These are phyloP conservation scores for Tuber magnatum DNA, from an alignment of 495 filamentous ascomycete genomes.

Conservation along the genomic window DNA sequence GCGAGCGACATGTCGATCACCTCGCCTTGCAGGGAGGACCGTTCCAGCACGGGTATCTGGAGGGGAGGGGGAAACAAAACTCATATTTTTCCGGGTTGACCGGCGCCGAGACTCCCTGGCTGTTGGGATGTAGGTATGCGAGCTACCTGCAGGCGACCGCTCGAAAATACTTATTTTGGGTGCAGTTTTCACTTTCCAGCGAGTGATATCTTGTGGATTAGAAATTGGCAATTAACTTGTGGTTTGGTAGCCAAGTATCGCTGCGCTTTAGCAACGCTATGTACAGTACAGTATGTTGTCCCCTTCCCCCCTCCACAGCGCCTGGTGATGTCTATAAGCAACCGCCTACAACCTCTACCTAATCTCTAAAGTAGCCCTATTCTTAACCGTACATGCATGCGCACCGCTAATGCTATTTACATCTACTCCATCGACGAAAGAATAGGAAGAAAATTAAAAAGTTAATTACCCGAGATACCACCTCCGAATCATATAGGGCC, in stretches of 20 bases:
- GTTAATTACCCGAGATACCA: not conserved
- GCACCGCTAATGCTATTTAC: constrained; percentile 9
- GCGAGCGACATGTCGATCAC: not conserved
- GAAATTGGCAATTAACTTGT: not conserved
- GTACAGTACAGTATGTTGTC: not conserved
- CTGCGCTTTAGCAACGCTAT: not conserved
- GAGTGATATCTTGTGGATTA: not conserved
- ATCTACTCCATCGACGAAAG: not conserved
- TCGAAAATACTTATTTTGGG: not conserved
- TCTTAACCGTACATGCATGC: not conserved
- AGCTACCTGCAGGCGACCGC: not conserved
- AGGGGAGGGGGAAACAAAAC: not conserved
- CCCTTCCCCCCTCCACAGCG: not conserved
- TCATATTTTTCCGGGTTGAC: not conserved
- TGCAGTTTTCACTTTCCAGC: not conserved
- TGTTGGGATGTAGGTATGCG: not conserved
- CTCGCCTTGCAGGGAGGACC: not conserved
- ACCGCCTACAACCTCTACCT: not conserved
- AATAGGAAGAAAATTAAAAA: not conserved
- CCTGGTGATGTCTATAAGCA: not conserved
- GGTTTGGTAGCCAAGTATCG: constrained; percentile 2
- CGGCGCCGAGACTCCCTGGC: not conserved
- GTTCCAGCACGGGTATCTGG: not conserved
- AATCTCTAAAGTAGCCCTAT: not conserved
- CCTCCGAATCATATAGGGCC: not conserved